A percentile compares a stretch with the other conserved stretches of the same genome.
These are phyloP conservation scores for Kluyveromyces aestuarii DNA, from an alignment of 805 yeast genomes.

Conservation along the genomic window DNA sequence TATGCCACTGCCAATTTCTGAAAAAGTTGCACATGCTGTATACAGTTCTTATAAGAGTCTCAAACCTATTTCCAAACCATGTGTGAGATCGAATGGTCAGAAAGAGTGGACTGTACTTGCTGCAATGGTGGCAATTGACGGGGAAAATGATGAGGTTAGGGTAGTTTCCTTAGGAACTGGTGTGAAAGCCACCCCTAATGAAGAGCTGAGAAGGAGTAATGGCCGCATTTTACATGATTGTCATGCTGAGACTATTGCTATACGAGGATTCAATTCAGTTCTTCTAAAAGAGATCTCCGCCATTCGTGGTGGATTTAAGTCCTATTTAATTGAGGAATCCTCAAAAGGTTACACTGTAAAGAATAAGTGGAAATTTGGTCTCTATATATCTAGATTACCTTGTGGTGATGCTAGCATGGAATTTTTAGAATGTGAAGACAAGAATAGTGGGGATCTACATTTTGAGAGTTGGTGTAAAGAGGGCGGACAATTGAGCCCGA, in stretches of 20 bases:
- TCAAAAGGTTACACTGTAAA: conserved; percentile 26
- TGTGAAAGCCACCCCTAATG: conserved; percentile 65
- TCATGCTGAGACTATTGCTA: conserved; percentile 79
- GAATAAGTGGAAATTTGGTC: conserved; percentile 36
- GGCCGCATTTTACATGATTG: conserved; percentile 76
- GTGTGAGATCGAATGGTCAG: conserved; percentile 49
- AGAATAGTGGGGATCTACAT: neutral
- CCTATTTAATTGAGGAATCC: conserved; percentile 6
- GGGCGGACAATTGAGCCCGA: conserved; percentile 10
- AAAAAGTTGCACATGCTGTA: conserved; percentile 13
- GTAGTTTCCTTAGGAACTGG: conserved; percentile 66
- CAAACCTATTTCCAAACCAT: conserved; percentile 47
- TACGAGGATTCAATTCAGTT: conserved; percentile 60
- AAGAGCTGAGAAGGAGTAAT: conserved; percentile 27
- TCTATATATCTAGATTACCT: conserved; percentile 69
- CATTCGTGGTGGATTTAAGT: neutral
- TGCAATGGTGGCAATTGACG: conserved; percentile 45
- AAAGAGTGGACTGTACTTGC: conserved; percentile 83
- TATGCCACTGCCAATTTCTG: conserved; percentile 6
- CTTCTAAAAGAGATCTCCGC: conserved; percentile 38
- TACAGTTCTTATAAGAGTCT: conserved; percentile 24
- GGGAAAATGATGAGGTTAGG: conserved; percentile 15
- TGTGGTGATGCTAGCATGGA: conserved; percentile 87
- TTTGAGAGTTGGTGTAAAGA: conserved; percentile 2
- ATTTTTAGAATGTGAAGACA: conserved; percentile 11